Evolutionary conservation across 1,139 yeast species (phyloP), one percentile per base, ranked within the genome.

Genomic region (Zygoascus hellenicus): DNA sequence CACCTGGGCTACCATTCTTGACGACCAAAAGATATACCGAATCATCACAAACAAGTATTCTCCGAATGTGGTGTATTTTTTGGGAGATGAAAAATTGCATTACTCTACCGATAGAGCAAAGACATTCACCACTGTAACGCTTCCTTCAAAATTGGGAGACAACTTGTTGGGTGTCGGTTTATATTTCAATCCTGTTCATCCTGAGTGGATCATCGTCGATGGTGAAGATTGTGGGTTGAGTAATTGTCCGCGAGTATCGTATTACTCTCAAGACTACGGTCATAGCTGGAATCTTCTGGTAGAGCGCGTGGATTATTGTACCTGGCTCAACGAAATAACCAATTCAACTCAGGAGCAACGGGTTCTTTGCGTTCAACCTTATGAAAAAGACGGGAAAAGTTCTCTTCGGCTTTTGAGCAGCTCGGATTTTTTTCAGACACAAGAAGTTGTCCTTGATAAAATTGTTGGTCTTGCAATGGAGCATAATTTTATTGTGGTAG

Each of bases 401-500:
- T 48, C 56, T 30, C 56, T 65, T 9, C 64, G 61, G 46, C 63
- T 84, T 35, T 67, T 77, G 4, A 70, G 84, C 1, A 72, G 85
- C 2, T 65, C 65, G 1, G 81, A 84, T 58, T 72, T 66, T 52
- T 85, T 85, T 63, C 57, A 65, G 22, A 62, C 66, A 7, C 61
- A 60, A 10, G 61, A 70, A 13, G 62, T 63, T 0, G 57, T 73
- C 3, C 80, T 78, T 56, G 77, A 77, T 1, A 67, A 70, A 30
- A 75, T 81, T 43, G 74, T 81, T 43, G 94, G 90, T 0, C 80
- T 78, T 57, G 85, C 89, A 7, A 64, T 77, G 9, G 77, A 80
- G 28, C 77, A 86, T 2, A 80, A 78, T 35, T 92, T 76, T 59
- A 72, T 85, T 29, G 77, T 90, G 34, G 85, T 82, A 43, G 96